A percentile compares a stretch with the other conserved stretches of the same genome.
Conservation (phyloP, 345 rosid genomes). For the Anastatica hierochuntica region DNA sequence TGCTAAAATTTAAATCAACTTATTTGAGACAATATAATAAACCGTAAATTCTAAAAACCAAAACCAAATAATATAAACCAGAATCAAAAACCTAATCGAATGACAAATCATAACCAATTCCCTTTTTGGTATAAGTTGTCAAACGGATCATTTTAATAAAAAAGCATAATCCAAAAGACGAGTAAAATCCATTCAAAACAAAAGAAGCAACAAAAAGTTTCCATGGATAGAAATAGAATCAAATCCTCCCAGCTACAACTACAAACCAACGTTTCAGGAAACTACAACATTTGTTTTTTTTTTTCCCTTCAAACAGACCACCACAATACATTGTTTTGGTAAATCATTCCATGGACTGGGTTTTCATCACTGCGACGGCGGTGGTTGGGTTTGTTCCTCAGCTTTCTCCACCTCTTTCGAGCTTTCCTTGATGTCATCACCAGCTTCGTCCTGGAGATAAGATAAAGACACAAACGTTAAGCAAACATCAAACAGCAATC, state of each 20-base stretch:
- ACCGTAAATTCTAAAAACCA: no score
- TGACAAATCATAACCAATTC: no score
- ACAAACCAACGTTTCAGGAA: constrained; percentile 9
- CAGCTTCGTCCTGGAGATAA: constrained; percentile 53
- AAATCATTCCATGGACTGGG: constrained; percentile 5
- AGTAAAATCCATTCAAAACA: no score
- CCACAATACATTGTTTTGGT: not conserved
- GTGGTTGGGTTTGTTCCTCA: constrained; percentile 7
- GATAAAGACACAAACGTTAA: constrained; percentile 3
- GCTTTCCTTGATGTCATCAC: constrained; percentile 82
- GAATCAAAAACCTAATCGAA: no score
- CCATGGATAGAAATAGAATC: constrained; percentile 4
- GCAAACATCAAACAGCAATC: not conserved
- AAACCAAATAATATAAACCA: no score
- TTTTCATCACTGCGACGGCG: constrained; percentile 29
- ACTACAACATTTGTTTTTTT: not conserved
- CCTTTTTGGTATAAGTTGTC: no score
- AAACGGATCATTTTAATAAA: no score
- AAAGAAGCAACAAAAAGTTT: constrained; percentile 1
- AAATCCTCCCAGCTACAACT: not conserved
- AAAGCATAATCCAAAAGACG: no score
- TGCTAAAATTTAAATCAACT: no score
- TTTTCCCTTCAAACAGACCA: not conserved
- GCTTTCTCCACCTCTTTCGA: constrained; percentile 43
- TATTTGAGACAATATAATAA: no score